Evolutionary conservation across 345 rosid genomes (phyloP), one percentile per base, ranked within the genome.

Genomic region (Alliaria petiolata): DNA sequence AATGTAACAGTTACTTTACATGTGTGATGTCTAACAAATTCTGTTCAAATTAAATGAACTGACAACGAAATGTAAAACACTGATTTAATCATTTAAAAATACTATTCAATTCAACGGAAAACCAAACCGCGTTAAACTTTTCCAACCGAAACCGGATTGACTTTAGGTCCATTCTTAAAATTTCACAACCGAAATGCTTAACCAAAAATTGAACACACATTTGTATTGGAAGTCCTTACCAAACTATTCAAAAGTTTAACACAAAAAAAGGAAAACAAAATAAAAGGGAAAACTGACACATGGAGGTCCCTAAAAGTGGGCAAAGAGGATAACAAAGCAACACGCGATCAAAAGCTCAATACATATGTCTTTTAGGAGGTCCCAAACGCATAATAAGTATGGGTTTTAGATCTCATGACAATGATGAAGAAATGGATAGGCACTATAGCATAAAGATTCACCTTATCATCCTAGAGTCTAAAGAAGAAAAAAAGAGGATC

Each of bases 361-460:
- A n/a, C n/a, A n/a, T n/a, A 65, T 36, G 44, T 72, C 71, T 64
- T 72, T 64, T 53, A 14, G 34, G 59, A 65, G 77, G 71, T 65
- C 77, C 71, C 59, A 45, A 72, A 50, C 31, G 51, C 47, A 65
- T 65, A 34, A 66, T 47, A 62, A 47, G 67, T 65, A 66, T 63
- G 78, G 78, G 70, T 30, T 67, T 66, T 62, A 52, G 75, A 62
- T 52, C 42, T 60, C 11, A 72, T 47, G 59, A 14, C 63, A 49
- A 39, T 61, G 52, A 72, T 67, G 76, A 76, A 52, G 71, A 80
- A 77, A 57, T 73, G 34, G 83, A 77, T 62, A 70, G 19, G 81
- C 79, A 77, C 79, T 61, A 75, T 68, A 52, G 74, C 70, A 53
- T 49, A 69, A 39, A 58, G 70, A 77, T 77, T 80, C 79, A 80